Evolutionary conservation across 352 stramenopile genomes (phyloP).

Genomic region (Phytophthora melonis): DNA sequence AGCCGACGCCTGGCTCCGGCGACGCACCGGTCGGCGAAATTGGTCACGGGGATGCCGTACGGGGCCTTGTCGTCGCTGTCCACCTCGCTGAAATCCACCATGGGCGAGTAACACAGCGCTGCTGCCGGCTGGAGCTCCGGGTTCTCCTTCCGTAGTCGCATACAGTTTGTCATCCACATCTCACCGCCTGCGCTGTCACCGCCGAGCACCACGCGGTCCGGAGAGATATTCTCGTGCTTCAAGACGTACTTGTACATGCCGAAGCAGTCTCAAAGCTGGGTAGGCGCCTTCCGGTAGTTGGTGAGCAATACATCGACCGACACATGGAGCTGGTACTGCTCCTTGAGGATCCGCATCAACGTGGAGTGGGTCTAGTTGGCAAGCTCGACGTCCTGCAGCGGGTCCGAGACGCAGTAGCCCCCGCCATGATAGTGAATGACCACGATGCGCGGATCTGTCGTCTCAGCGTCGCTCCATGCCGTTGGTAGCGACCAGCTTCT

Average conservation of each 20-base stretch:
- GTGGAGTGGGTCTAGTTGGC: conserved; percentile 32
- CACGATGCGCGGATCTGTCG: conserved; percentile 40
- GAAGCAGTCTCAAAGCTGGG: conserved; percentile 46
- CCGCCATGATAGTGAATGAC: conserved; percentile 60
- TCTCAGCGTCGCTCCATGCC: conserved; percentile 41
- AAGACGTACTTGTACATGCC: conserved; percentile 49
- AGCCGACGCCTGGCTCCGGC: conserved; percentile 8
- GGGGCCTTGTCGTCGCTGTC: background rate
- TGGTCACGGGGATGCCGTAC: conserved; percentile 1
- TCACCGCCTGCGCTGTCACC: conserved; percentile 53
- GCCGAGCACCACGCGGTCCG: conserved; percentile 40
- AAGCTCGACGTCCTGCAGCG: conserved; percentile 39
- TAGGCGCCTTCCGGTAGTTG: conserved; percentile 62
- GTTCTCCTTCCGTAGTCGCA: conserved; percentile 25
- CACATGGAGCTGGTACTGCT: conserved; percentile 18
- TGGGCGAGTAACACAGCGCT: conserved; percentile 26
- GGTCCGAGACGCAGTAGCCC: conserved; percentile 47
- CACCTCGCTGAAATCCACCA: conserved; percentile 25
- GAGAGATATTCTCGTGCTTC: conserved; percentile 20
- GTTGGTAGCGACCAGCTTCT: conserved; percentile 36
- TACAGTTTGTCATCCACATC: conserved; percentile 35
- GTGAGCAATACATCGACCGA: conserved; percentile 48
- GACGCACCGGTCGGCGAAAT: conserved; percentile 1
- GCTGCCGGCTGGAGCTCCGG: conserved; percentile 22
- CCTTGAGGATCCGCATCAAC: too few relatives aligned